A percentile compares a stretch with the other conserved stretches of the same genome.
Evolutionary conservation across 164 flowering plant species (phyloP).

Genomic region (Vitis rotundifolia): DNA sequence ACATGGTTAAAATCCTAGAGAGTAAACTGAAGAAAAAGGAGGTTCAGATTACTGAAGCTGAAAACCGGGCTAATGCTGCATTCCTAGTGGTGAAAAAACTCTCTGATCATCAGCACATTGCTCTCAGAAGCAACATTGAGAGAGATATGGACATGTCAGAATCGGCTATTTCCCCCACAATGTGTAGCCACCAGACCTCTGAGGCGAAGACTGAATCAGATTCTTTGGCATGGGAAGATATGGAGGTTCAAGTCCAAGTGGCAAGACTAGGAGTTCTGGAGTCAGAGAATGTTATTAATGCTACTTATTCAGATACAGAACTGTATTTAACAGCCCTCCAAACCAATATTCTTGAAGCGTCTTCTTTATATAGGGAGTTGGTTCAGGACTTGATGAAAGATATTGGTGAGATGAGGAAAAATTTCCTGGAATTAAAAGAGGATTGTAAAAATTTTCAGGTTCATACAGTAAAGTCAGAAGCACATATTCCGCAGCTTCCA

Average conservation of each 20-base stretch:
- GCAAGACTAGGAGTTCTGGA: conserved; percentile 28
- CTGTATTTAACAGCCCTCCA: conserved; percentile 23
- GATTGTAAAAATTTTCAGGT: neutral
- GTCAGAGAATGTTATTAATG: conserved; percentile 23
- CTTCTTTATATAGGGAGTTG: conserved; percentile 14
- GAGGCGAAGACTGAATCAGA: conserved; percentile 18
- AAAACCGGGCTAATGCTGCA: conserved; percentile 42
- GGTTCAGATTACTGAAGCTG: conserved; percentile 37
- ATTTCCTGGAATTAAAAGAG: conserved; percentile 17
- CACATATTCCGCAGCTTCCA: conserved; percentile 8
- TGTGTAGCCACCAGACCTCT: neutral
- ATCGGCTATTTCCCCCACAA: neutral
- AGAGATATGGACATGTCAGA: conserved; percentile 12
- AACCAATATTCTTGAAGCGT: conserved; percentile 13
- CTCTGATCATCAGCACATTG: conserved; percentile 17
- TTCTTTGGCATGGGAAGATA: conserved; percentile 16
- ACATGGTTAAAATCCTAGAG: conserved; percentile 26
- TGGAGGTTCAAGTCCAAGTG: conserved; percentile 26
- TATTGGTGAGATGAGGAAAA: conserved; percentile 24
- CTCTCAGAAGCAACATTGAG: conserved; percentile 8
- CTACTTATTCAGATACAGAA: conserved; percentile 30
- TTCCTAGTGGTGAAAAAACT: conserved; percentile 30
- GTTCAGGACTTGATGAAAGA: conserved; percentile 26
- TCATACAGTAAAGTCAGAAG: conserved; percentile 7
- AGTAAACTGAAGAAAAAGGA: conserved; percentile 29